Percentiles rank a stretch among this genome's conserved stretches.
Conservation (phyloP, 192 early-diverging fungal species). For the Mortierella claussenii region DNA sequence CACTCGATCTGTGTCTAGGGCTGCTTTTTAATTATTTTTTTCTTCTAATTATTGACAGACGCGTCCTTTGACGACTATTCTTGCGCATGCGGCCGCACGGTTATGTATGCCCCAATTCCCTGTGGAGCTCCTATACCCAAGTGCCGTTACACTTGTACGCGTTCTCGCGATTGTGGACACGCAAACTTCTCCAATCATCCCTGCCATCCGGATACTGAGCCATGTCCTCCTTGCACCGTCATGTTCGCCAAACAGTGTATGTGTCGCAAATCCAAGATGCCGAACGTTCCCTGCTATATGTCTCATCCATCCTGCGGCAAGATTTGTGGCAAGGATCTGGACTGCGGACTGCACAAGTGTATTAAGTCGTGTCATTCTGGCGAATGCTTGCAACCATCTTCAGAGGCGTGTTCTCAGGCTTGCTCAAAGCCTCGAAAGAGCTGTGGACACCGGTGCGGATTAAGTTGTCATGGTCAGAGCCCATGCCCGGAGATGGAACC, state of each 20-base stretch:
- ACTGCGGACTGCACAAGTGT: conserved; percentile 83
- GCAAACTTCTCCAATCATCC: conserved; percentile 74
- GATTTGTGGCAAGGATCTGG: conserved; percentile 63
- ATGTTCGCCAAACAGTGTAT: conserved; percentile 76
- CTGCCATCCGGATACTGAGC: conserved; percentile 87
- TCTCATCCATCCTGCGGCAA: conserved; percentile 75
- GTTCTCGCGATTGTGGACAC: conserved; percentile 83
- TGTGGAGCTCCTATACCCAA: conserved; percentile 82
- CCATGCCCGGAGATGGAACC: conserved; percentile 80
- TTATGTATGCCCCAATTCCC: conserved; percentile 85
- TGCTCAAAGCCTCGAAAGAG: conserved; percentile 78
- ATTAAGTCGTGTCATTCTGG: conserved; percentile 83
- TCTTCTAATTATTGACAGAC: conserved; percentile 20
- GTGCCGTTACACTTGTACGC: conserved; percentile 79
- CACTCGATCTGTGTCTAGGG: too few species aligned
- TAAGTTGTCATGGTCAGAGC: conserved; percentile 78
- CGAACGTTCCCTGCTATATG: conserved; percentile 88
- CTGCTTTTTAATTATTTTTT: neutral
- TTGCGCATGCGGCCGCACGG: conserved; percentile 91
- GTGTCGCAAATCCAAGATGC: conserved; percentile 82
- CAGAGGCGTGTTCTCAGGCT: conserved; percentile 66
- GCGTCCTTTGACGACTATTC: conserved; percentile 86
- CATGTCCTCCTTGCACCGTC: conserved; percentile 93
- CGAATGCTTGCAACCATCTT: conserved; percentile 66
- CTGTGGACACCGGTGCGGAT: conserved; percentile 86